A percentile compares a stretch with the other conserved stretches of the same genome.
phyloP scores from a whole-genome alignment of 2,329 filamentous ascomycete genomes.

The Phialophora macrospora region DNA sequence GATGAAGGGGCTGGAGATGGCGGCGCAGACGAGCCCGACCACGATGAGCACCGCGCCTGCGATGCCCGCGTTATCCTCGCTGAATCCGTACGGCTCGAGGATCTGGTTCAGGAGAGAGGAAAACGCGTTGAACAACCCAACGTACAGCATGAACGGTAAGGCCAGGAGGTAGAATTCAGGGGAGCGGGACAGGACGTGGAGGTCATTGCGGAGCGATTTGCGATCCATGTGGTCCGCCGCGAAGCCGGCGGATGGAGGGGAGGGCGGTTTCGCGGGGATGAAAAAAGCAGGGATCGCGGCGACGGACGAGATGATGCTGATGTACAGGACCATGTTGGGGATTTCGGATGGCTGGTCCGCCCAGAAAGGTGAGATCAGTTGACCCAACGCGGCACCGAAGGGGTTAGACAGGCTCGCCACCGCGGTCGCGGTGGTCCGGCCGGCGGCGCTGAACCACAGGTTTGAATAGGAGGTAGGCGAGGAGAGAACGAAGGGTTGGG shows the following conservation, averaged over 20 bases:
- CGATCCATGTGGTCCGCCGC: slow-evolving; percentile 54
- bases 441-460: slow-evolving; percentile 86
- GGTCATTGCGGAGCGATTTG: slow-evolving; percentile 51
- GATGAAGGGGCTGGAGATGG: slow-evolving; percentile 77
- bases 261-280: slow-evolving; percentile 75
- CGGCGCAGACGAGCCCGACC: slow-evolving; percentile 78
- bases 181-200: slow-evolving; percentile 62
- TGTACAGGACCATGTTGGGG: slow-evolving; percentile 81
- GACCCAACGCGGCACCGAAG: slow-evolving; percentile 83
- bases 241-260: slow-evolving; percentile 70
- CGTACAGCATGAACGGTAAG: slow-evolving; percentile 80
- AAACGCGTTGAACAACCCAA: slow-evolving; percentile 91
- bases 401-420: slow-evolving; percentile 85
- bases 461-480: slow-evolving; percentile 91
- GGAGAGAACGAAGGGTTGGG: slow-evolving; percentile 88
- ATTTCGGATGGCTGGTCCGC: slow-evolving; percentile 67
- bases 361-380: slow-evolving; percentile 82
- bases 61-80: slow-evolving; percentile 83
- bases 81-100: slow-evolving; percentile 82
- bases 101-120: slow-evolving; percentile 91
- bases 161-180: slow-evolving; percentile 80
- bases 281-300: slow-evolving; percentile 78
- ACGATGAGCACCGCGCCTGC: slow-evolving; percentile 88
- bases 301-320: slow-evolving; percentile 77
- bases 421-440: slow-evolving; percentile 85